Base-by-base conservation (phyloP, 805 yeast genomes). In the Ogataea chonburiensis region DNA sequence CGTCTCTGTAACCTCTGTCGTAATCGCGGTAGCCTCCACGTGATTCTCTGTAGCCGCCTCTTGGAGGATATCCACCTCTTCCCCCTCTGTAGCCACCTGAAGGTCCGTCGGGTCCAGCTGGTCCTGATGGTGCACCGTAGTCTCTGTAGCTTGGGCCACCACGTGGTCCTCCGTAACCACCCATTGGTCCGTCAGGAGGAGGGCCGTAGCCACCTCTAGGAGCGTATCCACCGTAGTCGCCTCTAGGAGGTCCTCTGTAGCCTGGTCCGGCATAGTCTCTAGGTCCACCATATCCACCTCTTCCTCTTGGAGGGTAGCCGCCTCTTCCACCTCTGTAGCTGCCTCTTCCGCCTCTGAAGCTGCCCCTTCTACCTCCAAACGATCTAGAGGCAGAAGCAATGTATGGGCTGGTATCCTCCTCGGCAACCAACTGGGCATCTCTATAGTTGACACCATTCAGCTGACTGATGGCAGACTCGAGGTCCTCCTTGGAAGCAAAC, bases 381-480 rank as follows among this genome's bases (percentile, higher is more conserved):
- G 68, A 52, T 70, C 73, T 51, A 66, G 79, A 46, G 66, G 77
- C 62, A 34, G 63, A 53, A 14, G 63, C 60, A 37, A 74, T 67
- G 50, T 72, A 75, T 34, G 80, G 80, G 38, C 77, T 64, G 31
- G 77, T 73, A 54, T 87, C 96, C 63, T 82, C 86, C 64, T 86
- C 95, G 42, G 84, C 86, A 34, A 78, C 65, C 40, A 86, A 68
- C 42, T 77, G 67, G 35, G 78, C 60, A 23, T 55, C 63, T 52
- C 93, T 93, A 66, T 73, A 78, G 43, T 83, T 82, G 42, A 76
- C 68, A 49, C 77, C 80, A 61, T 86, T 86, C 54, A 86, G 71
- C 56, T 80, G 76, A 40, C 77, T 76, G 50, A 91, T 64, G 29
- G 97, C 93, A 45, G 73, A 72, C 38, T 71, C 81, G 53, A 91